These are phyloP conservation scores for Plenodomus lindquistii DNA, from an alignment of 2,329 filamentous ascomycete species.

Conservation along the genomic window DNA sequence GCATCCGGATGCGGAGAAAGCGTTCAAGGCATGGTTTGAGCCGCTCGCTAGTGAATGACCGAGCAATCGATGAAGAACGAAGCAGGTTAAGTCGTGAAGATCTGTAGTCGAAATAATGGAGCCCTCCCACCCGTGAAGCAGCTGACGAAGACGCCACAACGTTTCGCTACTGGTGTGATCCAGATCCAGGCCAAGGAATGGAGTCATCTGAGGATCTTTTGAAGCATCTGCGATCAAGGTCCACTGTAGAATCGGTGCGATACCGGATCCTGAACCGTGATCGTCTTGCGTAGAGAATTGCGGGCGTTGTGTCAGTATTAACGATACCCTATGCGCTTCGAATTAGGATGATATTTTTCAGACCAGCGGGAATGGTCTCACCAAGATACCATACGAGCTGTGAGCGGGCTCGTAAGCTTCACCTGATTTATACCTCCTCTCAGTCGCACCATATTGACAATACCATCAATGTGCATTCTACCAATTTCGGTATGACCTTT, in stretches of 20 bases:
- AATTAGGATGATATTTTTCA: neutral
- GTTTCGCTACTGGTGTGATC: conserved; percentile 44
- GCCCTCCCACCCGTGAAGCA: conserved; percentile 46
- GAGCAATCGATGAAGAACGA: conserved; percentile 57
- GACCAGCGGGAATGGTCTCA: conserved; percentile 31
- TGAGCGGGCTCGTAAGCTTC: conserved; percentile 56
- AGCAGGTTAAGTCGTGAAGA: conserved; percentile 61
- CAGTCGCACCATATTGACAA: conserved; percentile 54
- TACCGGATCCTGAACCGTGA: conserved; percentile 53
- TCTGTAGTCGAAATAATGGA: conserved; percentile 45
- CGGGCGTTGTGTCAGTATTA: conserved; percentile 58
- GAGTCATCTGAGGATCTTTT: conserved; percentile 3
- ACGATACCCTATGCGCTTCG: conserved; percentile 55
- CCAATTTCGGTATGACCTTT: conserved; percentile 55
- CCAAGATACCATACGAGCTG: conserved; percentile 61
- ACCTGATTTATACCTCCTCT: conserved; percentile 57
- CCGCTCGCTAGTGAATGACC: conserved; percentile 14
- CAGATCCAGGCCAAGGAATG: conserved; percentile 31
- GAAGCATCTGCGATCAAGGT: conserved; percentile 30
- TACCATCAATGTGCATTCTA: conserved; percentile 55
- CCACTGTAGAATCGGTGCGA: conserved; percentile 57
- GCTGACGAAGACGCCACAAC: conserved; percentile 49
- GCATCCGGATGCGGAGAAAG: conserved; percentile 14
- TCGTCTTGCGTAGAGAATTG: conserved; percentile 60
- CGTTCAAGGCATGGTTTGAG: conserved; percentile 1